Base-by-base conservation (phyloP, 306 rosid species). In the Cucurbita maxima region DNA sequence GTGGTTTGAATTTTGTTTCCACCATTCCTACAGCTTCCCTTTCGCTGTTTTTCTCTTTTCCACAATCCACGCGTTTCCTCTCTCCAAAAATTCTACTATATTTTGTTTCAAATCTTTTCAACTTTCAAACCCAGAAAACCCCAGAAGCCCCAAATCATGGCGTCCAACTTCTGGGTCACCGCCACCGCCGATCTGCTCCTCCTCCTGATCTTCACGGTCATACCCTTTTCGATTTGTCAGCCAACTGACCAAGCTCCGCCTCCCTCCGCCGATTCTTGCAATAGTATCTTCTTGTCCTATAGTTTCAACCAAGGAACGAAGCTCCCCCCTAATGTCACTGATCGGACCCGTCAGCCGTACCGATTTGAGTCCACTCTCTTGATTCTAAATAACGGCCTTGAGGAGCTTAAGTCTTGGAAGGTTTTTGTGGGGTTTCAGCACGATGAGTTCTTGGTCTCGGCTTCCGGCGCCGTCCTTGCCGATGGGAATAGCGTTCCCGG, bases 351-450 rank as follows among this genome's bases (percentile, higher is more conserved):
- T 14, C 99, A 95, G 72, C 86, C 96, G 0, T 87, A 89, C 82
- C 84, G 96, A 25, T 95, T 95, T 81, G 89, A 95, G 73, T 95
- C 99, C 0, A 77, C 82, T 10, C 74, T 95, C 10, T 88, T 85
- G 0, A 84, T 95, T 14, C 91, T 89, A 70, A 95, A 91, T 90
- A 89, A 88, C 81, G 99, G 96, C 10, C 84, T 61, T 30, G 84
- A 86, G 10, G 93, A 88, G 47, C 93, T 95, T 67, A 87, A 89
- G 81, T 86, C 97, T 0, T 95, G 96, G 97, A 82, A 75, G 72
- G 99, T 86, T 62, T 89, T 82, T 76, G 96, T 95, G 1, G 92
- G 90, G 20, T 95, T 95, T 81, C 85, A 79, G 60, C 87, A 95
- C 78, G 41, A 77, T 38, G 97, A 91, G 89, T 34, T 12, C 40